Base-by-base conservation (phyloP, 805 yeast genomes). In the Debaryomyces castellii region DNA sequence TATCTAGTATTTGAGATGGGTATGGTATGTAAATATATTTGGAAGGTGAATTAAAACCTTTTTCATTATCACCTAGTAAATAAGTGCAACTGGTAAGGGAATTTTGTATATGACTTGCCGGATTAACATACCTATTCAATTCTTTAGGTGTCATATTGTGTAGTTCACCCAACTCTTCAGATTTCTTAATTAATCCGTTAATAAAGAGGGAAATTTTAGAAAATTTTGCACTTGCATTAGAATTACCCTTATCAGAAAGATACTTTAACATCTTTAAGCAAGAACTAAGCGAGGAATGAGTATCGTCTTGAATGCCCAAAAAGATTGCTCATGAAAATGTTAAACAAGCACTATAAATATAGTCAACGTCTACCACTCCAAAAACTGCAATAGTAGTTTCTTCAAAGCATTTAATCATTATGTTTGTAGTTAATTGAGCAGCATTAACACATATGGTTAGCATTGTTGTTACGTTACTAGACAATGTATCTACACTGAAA, bases 201-300 rank as follows among this genome's bases (percentile, higher is more conserved):
- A 22, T 22, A 8, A 22, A 22, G 24, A 22, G 24, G 5, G 24
- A 6, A 8, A 22, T 22, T 22, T 22, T 22, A 28, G n/a, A 35
- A 39, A 24, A 39, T 23, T 39, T 39, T 11, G 30, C 39, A 11
- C 20, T 39, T 10, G 42, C 42, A 25, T 39, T 39, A 24, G 30
- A 12, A 16, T 23, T 25, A 9, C 35, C 42, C 14, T 39, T 39
- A 12, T 28, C 35, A 12, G 35, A 39, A 8, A 39, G 23, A 14
- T 23, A 16, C 11, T 25, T 25, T 39, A 39, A 16, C 21, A 39
- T 39, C 5, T 14, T 17, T 14, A 39, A 17, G 18, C 42, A 39
- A 23, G 42, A 39, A 6, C 16, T 24, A 18, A 39, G 33, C 5
- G 24, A 22, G 6, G 35, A 17, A 11, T 39, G 21, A 9, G 9